A percentile compares a stretch with the other conserved stretches of the same genome.
phyloP scores from a whole-genome alignment of 208 protist genomes.

The Giardia duodenalis region DNA sequence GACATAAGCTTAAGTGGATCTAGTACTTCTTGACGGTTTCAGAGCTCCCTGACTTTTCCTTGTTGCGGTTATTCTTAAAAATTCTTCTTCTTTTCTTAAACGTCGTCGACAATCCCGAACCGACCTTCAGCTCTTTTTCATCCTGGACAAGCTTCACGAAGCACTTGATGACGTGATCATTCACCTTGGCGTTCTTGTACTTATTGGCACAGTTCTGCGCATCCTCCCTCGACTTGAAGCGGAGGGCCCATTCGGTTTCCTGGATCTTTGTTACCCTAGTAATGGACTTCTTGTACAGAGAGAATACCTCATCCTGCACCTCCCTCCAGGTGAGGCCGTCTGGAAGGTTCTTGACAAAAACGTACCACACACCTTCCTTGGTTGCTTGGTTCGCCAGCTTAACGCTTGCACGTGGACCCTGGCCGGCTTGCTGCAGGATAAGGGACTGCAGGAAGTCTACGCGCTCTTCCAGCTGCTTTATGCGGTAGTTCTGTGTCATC shows the following conservation, averaged over 20 bases:
- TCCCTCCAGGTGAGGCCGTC: neutral
- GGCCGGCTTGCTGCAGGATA: neutral
- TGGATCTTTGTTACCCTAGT: neutral
- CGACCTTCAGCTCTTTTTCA: too few species aligned
- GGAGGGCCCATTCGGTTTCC: neutral
- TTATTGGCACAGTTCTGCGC: neutral
- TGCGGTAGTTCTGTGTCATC: neutral
- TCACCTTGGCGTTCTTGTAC: neutral
- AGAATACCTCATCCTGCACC: neutral
- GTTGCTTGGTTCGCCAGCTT: neutral
- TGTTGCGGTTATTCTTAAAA: too few species aligned
- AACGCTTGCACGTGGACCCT: neutral
- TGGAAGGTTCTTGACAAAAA: neutral
- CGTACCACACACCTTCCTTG: too few species aligned
- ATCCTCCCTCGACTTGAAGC: neutral
- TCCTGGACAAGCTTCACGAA: too few species aligned
- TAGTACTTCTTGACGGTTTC: too few species aligned
- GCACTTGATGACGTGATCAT: neutral
- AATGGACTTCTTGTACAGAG: neutral
- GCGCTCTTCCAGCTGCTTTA: neutral
- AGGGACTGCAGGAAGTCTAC: neutral
- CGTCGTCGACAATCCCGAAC: too few species aligned
- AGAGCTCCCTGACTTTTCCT: too few species aligned
- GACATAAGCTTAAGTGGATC: too few species aligned
- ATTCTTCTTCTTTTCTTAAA: too few species aligned